Evolutionary conservation across 2,329 filamentous ascomycete genomes (phyloP).

Genomic region (Cucurbitaria berberidis): DNA sequence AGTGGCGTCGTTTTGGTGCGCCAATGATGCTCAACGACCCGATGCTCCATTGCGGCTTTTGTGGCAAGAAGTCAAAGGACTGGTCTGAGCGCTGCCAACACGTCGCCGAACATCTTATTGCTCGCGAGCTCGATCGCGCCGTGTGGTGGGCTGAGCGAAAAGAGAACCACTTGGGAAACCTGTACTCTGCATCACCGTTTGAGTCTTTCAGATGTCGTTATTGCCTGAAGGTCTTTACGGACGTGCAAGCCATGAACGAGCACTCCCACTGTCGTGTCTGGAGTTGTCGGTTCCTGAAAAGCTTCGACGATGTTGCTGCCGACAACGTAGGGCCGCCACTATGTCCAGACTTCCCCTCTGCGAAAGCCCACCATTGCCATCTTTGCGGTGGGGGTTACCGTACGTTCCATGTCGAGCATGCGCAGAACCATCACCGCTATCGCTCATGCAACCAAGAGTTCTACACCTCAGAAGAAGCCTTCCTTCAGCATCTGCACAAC

Average conservation of each 20-base stretch:
- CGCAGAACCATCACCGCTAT: conserved; percentile 42
- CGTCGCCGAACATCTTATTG: conserved; percentile 41
- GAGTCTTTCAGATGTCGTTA: conserved; percentile 45
- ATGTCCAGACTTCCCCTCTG: conserved; percentile 41
- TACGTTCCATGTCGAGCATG: conserved; percentile 41
- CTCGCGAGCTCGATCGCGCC: conserved; percentile 35
- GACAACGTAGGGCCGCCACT: conserved; percentile 41
- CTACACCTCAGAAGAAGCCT: conserved; percentile 42
- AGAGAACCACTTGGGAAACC: conserved; percentile 43
- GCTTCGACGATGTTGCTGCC: conserved; percentile 43
- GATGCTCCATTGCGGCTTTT: conserved; percentile 46
- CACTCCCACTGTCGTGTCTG: conserved; percentile 45
- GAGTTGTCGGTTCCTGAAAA: conserved; percentile 44
- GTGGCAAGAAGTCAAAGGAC: conserved; percentile 38
- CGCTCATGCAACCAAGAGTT: conserved; percentile 43
- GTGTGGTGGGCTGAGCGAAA: conserved; percentile 43
- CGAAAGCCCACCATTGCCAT: conserved; percentile 46
- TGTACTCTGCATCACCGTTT: conserved; percentile 34
- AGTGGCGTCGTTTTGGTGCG: conserved; percentile 44
- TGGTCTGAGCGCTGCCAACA: conserved; percentile 44
- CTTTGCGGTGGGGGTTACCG: conserved; percentile 44
- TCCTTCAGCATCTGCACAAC: conserved; percentile 43
- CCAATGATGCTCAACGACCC: conserved; percentile 45
- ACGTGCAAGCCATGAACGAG: conserved; percentile 38
- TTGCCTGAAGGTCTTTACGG: conserved; percentile 42